phyloP scores from a whole-genome alignment of 345 rosid species.

The Moricandia moricandioides region DNA sequence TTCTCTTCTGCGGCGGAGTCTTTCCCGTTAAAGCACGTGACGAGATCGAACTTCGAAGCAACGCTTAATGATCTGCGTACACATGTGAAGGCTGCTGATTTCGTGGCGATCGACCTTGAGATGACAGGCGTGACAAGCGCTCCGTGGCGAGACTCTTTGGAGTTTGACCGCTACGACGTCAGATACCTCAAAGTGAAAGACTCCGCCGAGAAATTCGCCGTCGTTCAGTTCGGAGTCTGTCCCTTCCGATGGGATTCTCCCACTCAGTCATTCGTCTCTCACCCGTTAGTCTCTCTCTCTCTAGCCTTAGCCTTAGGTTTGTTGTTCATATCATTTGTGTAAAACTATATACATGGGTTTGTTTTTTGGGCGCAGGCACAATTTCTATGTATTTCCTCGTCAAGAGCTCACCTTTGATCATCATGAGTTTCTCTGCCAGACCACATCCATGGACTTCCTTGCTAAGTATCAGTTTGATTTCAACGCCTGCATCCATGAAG shows the following conservation, averaged over 20 bases:
- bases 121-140: slow-evolving; percentile 91
- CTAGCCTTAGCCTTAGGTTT: neutral
- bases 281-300: slow-evolving; percentile 56
- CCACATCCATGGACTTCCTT: slow-evolving; percentile 77
- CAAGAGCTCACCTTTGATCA: slow-evolving; percentile 24
- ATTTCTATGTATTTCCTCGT: slow-evolving; percentile 75
- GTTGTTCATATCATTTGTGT: slow-evolving; percentile 1
- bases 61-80: slow-evolving; percentile 51
- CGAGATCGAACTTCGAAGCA: slow-evolving; percentile 71
- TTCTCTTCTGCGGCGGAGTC: slow-evolving; percentile 28
- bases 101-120: slow-evolving; percentile 89
- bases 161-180: slow-evolving; percentile 75
- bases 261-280: slow-evolving; percentile 60
- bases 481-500: slow-evolving; percentile 77
- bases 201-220: slow-evolving; percentile 94
- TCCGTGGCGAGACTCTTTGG: slow-evolving; percentile 87
- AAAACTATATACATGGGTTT: neutral
- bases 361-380: slow-evolving; percentile 52
- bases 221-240: slow-evolving; percentile 90
- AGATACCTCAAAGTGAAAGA: slow-evolving; percentile 86
- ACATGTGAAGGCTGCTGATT: slow-evolving; percentile 73
- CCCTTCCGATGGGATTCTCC: slow-evolving; percentile 88
- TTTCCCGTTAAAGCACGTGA: slow-evolving; percentile 80
- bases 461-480: slow-evolving; percentile 91
- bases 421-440: slow-evolving; percentile 81